Evolutionary conservation across 106 monocot genomes (phyloP).

Genomic region (Apostasia shenzhenica): DNA sequence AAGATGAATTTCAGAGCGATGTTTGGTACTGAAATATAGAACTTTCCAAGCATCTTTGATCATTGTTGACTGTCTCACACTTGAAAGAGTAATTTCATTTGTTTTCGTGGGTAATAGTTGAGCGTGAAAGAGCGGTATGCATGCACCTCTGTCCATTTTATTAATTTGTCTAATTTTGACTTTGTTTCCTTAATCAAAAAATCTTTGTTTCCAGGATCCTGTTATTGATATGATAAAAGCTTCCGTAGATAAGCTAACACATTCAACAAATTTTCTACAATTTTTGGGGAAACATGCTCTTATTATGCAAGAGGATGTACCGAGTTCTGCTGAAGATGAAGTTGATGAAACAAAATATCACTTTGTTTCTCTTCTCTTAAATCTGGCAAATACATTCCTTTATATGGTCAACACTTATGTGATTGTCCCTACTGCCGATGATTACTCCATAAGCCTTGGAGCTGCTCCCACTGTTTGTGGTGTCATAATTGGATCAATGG

Average conservation of each 20-base stretch:
- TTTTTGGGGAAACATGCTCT: slow-evolving; percentile 92
- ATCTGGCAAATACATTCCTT: slow-evolving; percentile 89
- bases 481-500: slow-evolving; percentile 96
- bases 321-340: slow-evolving; percentile 40
- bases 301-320: slow-evolving; percentile 74
- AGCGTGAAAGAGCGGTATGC: too few relatives aligned
- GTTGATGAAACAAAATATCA: slow-evolving; percentile 57
- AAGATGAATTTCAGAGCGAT: too few relatives aligned
- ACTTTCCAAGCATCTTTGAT: too few relatives aligned
- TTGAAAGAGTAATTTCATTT: background rate
- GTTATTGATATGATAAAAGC: slow-evolving; percentile 67
- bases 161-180: background rate
- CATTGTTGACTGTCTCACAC: too few relatives aligned
- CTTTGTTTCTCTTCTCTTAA: slow-evolving; percentile 86
- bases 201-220: slow-evolving; percentile 59
- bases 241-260: slow-evolving; percentile 79
- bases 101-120: background rate
- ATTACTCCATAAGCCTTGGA: slow-evolving; percentile 84
- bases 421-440: slow-evolving; percentile 96
- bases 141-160: background rate
- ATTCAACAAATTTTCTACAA: slow-evolving; percentile 76
- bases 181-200: background rate
- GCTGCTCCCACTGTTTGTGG: slow-evolving; percentile 97
- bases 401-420: slow-evolving; percentile 99
- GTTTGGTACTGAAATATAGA: too few relatives aligned